phyloP scores from a whole-genome alignment of 805 yeast species.

The Kodamaea fukazawae region DNA sequence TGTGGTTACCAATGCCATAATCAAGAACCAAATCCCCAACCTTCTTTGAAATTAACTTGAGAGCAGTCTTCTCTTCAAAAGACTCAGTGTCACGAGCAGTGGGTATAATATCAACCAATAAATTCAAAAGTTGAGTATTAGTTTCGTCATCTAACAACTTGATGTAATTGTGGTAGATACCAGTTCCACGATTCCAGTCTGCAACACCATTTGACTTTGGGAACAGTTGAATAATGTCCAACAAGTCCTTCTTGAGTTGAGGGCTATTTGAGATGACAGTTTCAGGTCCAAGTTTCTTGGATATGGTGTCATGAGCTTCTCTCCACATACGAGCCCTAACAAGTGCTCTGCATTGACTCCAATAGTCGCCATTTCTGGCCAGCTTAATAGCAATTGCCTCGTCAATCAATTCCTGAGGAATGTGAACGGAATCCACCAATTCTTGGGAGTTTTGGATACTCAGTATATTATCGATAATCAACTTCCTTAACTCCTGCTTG shows the following conservation, averaged over 20 bases:
- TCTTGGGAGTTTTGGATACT: constrained; percentile 27
- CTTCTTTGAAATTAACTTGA: constrained; percentile 50
- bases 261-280: constrained; percentile 52
- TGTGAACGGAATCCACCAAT: constrained; percentile 37
- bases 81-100: constrained; percentile 27
- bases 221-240: constrained; percentile 39
- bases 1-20: constrained; percentile 10
- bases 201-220: constrained; percentile 43
- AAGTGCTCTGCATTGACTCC: constrained; percentile 60
- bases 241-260: constrained; percentile 34
- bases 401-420: constrained; percentile 49
- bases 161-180: constrained; percentile 53
- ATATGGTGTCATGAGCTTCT: constrained; percentile 61
- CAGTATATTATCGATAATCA: constrained; percentile 34
- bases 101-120: constrained; percentile 47
- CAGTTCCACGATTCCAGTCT: constrained; percentile 58
- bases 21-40: constrained; percentile 43
- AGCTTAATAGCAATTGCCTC: constrained; percentile 62
- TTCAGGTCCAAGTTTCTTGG: constrained; percentile 66
- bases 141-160: constrained; percentile 21
- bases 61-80: constrained; percentile 28
- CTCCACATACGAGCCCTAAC: constrained; percentile 57
- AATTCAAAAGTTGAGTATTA: constrained; percentile 26
- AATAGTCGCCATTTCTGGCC: constrained; percentile 47
- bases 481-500: constrained; percentile 35